Evolutionary conservation across 1,284 basidiomycete species (phyloP).

Genomic region (Tremellales sp.): DNA sequence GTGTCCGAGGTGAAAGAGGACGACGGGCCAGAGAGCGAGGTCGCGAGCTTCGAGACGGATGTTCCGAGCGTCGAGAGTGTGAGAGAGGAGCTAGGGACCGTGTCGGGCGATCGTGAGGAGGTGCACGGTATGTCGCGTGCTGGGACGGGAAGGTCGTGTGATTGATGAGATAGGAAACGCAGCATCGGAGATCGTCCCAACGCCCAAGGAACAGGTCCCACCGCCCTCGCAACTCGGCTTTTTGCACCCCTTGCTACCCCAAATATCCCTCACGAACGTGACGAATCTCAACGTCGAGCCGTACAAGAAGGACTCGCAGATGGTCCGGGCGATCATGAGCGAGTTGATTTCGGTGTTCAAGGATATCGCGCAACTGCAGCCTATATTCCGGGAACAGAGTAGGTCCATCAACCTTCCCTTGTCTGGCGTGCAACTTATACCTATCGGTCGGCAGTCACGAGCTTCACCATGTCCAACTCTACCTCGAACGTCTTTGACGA

Average conservation of each 20-base stretch:
- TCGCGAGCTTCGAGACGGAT: constrained; percentile 58
- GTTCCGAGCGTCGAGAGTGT: constrained; percentile 54
- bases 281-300: constrained; percentile 76
- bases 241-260: constrained; percentile 68
- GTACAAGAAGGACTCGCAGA: constrained; percentile 89
- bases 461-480: constrained; percentile 92
- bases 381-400: constrained; percentile 94
- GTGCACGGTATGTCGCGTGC: constrained; percentile 35
- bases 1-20: constrained; percentile 24
- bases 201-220: constrained; percentile 4
- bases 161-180: constrained; percentile 3
- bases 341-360: constrained; percentile 98
- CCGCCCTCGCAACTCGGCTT: constrained; percentile 58
- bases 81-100: constrained; percentile 41
- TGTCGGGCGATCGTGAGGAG: constrained; percentile 38
- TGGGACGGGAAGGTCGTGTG: background rate
- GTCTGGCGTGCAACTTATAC: background rate
- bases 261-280: constrained; percentile 87
- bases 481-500: constrained; percentile 98
- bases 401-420: constrained; percentile 9
- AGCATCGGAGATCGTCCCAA: background rate
- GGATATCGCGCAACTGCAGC: constrained; percentile 95
- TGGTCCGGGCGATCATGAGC: constrained; percentile 91
- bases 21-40: constrained; percentile 35
- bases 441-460: constrained; percentile 32